Evolutionary conservation across 352 stramenopile species (phyloP), one percentile per base, ranked within the genome.

Genomic region (Globisporangium rhizosaccharum): DNA sequence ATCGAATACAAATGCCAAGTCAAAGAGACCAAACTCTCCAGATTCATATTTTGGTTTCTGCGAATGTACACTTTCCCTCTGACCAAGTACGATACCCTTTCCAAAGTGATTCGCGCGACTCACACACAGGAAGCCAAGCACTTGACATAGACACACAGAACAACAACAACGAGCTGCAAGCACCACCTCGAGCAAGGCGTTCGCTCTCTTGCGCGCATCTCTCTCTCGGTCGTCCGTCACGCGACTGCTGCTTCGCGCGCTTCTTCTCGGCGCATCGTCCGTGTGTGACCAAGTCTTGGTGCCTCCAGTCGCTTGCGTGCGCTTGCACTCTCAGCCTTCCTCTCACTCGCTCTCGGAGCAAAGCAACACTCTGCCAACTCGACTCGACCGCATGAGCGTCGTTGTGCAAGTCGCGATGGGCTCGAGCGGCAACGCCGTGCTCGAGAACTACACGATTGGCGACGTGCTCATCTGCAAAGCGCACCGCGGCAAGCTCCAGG

Each of bases 401-500:
- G 75, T 88, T 51, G 59, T 85, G 56, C 80, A 90, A 62, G 62
- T 88, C 50, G 73, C 79, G 41, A 75, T 88, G 66, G 67, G 69
- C 54, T 64, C 77, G 53, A 69, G 61, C 46, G 73, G 67, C 50
- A 74, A 74, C 58, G 60, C 74, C 18, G 71, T 85, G 47, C 56
- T 89, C 42, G 82, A 90, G 55, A 90, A 71, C 67, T 92, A 88
- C 67, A 90, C 82, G 45, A 70, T 92, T n/a, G 85, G 85, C 51
- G 85, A 94, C 62, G 82, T 94, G 57, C 72, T 94, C 45, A 87
- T 92, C 49, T 90, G 82, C 59, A 94, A 94, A 60, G 78, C 81
- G 39, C 84, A 94, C 60, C 82, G 85, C 51, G 85, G 85, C 28
- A 94, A 94, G 68, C 71, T 91, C 41, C 74, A 86, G 58, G 85